Conservation (phyloP, 306 rosid species). For the Cucurbita argyrosperma region DNA sequence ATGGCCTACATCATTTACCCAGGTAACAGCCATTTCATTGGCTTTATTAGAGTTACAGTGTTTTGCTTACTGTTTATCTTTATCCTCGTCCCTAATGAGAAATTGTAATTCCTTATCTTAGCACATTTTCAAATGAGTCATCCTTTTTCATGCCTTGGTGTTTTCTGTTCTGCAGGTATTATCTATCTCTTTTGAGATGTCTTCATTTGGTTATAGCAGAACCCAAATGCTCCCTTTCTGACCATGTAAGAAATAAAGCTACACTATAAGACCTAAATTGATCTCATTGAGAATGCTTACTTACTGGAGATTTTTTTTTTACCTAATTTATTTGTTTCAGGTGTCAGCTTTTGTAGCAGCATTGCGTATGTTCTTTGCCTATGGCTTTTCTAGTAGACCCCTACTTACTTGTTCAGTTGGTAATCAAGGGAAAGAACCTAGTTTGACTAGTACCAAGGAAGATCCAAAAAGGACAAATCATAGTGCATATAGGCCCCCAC, state of each 20-base stretch:
- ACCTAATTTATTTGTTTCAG: constrained; percentile 17
- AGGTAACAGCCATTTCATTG: neutral
- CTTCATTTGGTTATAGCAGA: constrained; percentile 64
- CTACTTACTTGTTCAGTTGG: constrained; percentile 23
- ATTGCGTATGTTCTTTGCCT: constrained; percentile 53
- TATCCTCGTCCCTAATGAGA: neutral
- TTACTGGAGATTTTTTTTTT: neutral
- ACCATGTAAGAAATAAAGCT: constrained; percentile 52
- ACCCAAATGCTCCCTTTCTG: constrained; percentile 57
- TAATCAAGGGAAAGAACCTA: constrained; percentile 25
- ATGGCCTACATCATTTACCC: neutral
- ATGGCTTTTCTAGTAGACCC: constrained; percentile 43
- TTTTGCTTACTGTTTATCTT: neutral
- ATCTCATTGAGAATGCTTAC: neutral
- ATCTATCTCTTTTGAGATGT: constrained; percentile 54
- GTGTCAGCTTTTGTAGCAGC: constrained; percentile 75
- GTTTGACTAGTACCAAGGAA: constrained; percentile 19
- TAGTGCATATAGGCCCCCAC: constrained; percentile 77
- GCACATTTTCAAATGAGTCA: neutral
- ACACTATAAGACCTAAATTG: neutral
- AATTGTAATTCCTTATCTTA: neutral
- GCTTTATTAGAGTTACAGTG: neutral
- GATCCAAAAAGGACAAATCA: constrained; percentile 25
- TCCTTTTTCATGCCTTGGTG: constrained; percentile 8
- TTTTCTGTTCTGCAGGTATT: constrained; percentile 54